Conservation (phyloP, 352 stramenopile genomes). For the Phytophthora sp. region DNA sequence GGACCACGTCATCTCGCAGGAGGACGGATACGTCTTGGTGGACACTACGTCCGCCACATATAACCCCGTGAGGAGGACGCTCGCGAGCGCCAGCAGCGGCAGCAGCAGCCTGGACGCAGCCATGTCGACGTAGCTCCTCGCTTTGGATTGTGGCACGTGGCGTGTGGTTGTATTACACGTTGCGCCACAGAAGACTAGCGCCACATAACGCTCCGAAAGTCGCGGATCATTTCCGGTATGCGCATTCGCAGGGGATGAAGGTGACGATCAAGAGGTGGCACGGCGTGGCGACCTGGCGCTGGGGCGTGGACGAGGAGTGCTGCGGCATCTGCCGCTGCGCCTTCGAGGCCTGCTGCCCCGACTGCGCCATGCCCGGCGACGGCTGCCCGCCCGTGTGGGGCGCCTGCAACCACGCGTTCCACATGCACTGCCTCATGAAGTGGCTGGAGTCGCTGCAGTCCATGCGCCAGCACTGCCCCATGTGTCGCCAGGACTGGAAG, state of each 20-base stretch:
- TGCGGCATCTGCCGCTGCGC: conserved; percentile 88
- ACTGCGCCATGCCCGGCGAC: conserved; percentile 79
- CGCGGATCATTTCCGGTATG: no score
- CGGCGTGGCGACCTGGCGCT: conserved; percentile 90
- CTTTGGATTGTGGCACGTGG: conserved; percentile 15
- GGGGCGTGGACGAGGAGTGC: conserved; percentile 92
- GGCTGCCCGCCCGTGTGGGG: conserved; percentile 91
- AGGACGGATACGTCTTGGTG: conserved; percentile 33
- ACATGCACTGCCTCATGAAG: conserved; percentile 95
- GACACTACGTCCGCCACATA: conserved; percentile 55
- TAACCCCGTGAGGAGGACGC: conserved; percentile 46
- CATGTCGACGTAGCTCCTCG: conserved; percentile 14
- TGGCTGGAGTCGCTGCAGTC: conserved; percentile 90
- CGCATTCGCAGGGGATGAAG: conserved; percentile 55
- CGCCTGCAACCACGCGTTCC: conserved; percentile 91
- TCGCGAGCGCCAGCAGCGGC: conserved; percentile 60
- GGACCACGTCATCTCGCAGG: conserved; percentile 89
- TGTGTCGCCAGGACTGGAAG: conserved; percentile 90
- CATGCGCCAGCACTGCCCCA: conserved; percentile 84
- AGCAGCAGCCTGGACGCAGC: conserved; percentile 37
- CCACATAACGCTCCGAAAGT: background rate
- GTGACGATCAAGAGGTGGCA: conserved; percentile 89
- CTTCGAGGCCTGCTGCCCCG: conserved; percentile 84
- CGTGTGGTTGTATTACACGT: background rate
- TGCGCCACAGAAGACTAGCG: conserved; percentile 34